Evolutionary conservation across 225 moss, liverwort and hornwort genomes (phyloP), one percentile per base, ranked within the genome.

Genomic region (Marchantia polymorpha): DNA sequence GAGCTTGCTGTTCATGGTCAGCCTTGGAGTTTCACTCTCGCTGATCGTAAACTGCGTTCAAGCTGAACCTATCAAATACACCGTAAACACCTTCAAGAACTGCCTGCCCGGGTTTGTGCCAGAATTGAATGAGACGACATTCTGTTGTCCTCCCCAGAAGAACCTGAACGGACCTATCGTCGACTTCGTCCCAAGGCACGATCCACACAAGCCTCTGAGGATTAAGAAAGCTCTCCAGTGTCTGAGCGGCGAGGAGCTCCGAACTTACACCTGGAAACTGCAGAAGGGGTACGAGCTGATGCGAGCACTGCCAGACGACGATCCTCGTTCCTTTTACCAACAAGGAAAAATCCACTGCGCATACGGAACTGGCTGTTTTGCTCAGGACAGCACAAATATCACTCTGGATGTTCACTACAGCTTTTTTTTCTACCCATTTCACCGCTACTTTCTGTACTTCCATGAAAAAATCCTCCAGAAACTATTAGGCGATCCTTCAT

Each of bases 361-460:
- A 0, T 91, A 89, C 58, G 86, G 91, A 74, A 79, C 88, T 73
- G 88, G 87, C 16, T 83, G 84, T 17, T 84, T 90, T 52, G 65
- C 76, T 60, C 86, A 0, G 70, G 25, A 52, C 7, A 78, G 63
- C 0, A 64, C 82, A 52, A 64, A 59, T 7, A 82, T 69, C 54
- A 15, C 54, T 0, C 76, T 89, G 0, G 87, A 90, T 72, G 81
- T 90, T 77, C 89, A 89, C 53, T 84, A 85, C 47, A 70, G 15
- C 23, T 89, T 86, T 87, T 30, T 90, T 4, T 91, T 91, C 68
- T 66, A 87, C 68, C 31, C 81, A 4, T 91, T 86, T 86, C 91
- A 89, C n/a, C 81, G 88, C 0, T 76, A 79, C 7, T 89, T 65
- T 52, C 73, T 91, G 10, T 89, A 89, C 82, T 89, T 89, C 80